Base-by-base conservation (phyloP, 441 rosid genomes). In the Capsella rubella region DNA sequence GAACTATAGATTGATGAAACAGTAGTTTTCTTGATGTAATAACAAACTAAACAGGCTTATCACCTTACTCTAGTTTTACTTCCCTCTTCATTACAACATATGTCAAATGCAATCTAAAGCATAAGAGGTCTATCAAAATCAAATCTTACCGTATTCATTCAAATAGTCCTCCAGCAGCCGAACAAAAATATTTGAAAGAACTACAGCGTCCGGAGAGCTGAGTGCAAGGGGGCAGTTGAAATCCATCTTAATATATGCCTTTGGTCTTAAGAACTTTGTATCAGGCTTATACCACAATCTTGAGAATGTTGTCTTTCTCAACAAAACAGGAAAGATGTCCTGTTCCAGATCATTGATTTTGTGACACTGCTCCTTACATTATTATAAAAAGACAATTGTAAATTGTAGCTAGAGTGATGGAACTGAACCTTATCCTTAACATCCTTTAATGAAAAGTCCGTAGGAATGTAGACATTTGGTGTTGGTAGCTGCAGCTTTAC, bases 261-360 rank as follows among this genome's bases (percentile, higher is more conserved):
- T 95, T 1, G 99, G 99, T 11, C 81, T 80, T 72, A 65, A 84
- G 87, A 95, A 95, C 71, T 73, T 77, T 72, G 90, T 90, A 73
- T 92, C 97, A 53, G 99, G 97, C 85, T 89, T 95, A 83, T 84
- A 88, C 99, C 99, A 95, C 69, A 89, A 72, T 34, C 83, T 88
- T 43, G 97, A 89, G 82, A 73, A 84, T 57, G 85, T 8, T 42
- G 98, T 81, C 83, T 85, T 87, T 60, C 93, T 87, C 65, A 88
- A 67, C 53, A 92, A 75, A 80, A 87, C 79, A 37, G 99, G 99
- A 67, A 72, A 82, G 49, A 71, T 78, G 21, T 78, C 85, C 78
- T 73, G 74, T 71, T 65, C 14, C 59, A 59, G 2, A 67, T 51
- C 28, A 21, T 64, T 45, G 50, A 61, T 45, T 25, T 78, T 2